A percentile compares a stretch with the other conserved stretches of the same genome.
phyloP scores from a whole-genome alignment of 768 basidiomycete genomes.

The Cyathus striatus region DNA sequence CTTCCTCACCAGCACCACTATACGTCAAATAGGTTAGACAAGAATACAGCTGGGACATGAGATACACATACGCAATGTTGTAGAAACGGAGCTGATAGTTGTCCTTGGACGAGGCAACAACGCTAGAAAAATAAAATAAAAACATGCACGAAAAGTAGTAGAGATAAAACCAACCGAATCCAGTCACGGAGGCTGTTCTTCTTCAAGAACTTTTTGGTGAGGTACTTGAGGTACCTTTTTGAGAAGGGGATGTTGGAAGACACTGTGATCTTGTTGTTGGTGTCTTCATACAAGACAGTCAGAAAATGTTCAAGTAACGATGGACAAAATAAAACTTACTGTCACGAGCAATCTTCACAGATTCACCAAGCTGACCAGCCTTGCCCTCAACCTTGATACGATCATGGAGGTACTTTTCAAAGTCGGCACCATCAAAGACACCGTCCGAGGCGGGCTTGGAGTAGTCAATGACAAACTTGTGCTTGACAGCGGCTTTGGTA shows the following conservation, averaged over 20 bases:
- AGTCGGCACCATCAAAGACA: slow-evolving; percentile 57
- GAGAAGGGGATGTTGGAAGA: slow-evolving; percentile 87
- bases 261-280: slow-evolving; percentile 78
- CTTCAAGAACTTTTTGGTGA: slow-evolving; percentile 99
- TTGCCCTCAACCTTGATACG: slow-evolving; percentile 92
- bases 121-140: slow-evolving; percentile 33
- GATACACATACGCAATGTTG: slow-evolving; percentile 76
- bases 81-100: slow-evolving; percentile 94
- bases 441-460: slow-evolving; percentile 68
- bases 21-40: slow-evolving; percentile 7
- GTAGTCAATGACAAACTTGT: slow-evolving; percentile 82
- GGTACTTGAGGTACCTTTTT: slow-evolving; percentile 96
- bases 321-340: slow-evolving; percentile 43
- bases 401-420: slow-evolving; percentile 88
- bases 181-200: slow-evolving; percentile 95
- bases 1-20: slow-evolving; percentile 30
- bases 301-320: background rate
- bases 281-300: slow-evolving; percentile 40
- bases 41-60: background rate
- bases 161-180: slow-evolving; percentile 64
- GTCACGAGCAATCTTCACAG: slow-evolving; percentile 81
- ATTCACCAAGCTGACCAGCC: slow-evolving; percentile 88
- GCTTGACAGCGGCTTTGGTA: slow-evolving; percentile 46
- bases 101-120: slow-evolving; percentile 92
- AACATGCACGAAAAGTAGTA: background rate